Evolutionary conservation across 2,329 filamentous ascomycete genomes (phyloP).

Genomic region (Calonectria crousiana): DNA sequence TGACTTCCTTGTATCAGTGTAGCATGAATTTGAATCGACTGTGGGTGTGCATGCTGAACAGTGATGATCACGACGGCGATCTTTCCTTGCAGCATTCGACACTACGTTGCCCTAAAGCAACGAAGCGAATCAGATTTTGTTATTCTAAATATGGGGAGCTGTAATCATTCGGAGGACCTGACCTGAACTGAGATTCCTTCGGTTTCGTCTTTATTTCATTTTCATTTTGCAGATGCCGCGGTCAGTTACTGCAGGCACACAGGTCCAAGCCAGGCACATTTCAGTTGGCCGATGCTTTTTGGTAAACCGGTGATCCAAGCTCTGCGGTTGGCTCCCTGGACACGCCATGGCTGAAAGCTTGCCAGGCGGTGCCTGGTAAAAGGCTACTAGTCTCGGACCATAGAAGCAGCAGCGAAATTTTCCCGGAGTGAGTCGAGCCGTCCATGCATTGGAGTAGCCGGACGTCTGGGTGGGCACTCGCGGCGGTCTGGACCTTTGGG

Average conservation of each 20-base stretch:
- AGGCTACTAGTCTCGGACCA: not conserved
- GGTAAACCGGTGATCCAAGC: not conserved
- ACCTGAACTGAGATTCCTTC: not conserved
- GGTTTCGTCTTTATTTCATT: not conserved
- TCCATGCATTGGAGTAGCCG: not conserved
- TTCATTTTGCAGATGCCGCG: not conserved
- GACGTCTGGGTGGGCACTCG: not conserved
- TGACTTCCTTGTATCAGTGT: not conserved
- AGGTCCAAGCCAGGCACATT: not conserved
- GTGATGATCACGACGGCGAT: not conserved
- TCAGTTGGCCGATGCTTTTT: slow-evolving; percentile 3
- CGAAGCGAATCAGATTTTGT: not conserved
- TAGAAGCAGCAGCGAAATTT: slow-evolving; percentile 7
- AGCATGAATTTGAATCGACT: not conserved
- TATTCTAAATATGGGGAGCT: not conserved
- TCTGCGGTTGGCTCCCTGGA: not conserved
- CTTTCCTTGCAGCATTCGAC: not conserved
- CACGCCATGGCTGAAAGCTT: slow-evolving; percentile 9
- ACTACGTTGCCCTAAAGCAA: not conserved
- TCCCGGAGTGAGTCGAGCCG: not conserved
- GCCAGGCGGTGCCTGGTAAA: slow-evolving; percentile 2
- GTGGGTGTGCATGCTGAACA: not conserved
- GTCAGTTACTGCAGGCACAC: not conserved
- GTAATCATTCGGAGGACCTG: not conserved
- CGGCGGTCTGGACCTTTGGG: not conserved